Evolutionary conservation across 345 rosid species (phyloP), one percentile per base, ranked within the genome.

Genomic region (Sisymbrium altissimum): DNA sequence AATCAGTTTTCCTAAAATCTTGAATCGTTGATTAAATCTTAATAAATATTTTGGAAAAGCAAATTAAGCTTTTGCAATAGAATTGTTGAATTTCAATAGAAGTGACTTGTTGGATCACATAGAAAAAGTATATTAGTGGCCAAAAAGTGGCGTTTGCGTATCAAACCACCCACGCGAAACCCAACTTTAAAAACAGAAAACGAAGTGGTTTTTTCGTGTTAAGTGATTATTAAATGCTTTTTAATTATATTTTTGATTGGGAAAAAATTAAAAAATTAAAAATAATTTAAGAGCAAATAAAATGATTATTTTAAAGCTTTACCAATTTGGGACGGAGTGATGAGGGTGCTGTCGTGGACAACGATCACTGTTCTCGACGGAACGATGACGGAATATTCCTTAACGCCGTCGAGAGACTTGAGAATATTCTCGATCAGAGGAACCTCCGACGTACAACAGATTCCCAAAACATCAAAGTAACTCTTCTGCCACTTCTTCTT

Each of bases 371-470:
- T 95, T 80, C 86, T 86, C 0, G 97, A 72, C 3, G 97, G 88
- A 11, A 95, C 94, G 64, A 90, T 82, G 41, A 95, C 96, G 8
- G 91, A 82, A 27, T 72, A 77, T 43, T 92, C 88, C 55, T 84
- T 81, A 4, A 95, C 81, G 2, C 99, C 99, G 17, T 86, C 87
- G 2, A 90, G 84, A 0, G 91, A 81, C 19, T 84, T 84, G 32
- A 92, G 86, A 32, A 90, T 81, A 49, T 77, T 95, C 69, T 90
- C 97, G 0, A 95, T 70, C 17, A 92, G 18, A 14, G 97, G 86
- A 66, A 89, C 81, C 73, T 94, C 99, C 3, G 99, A 94, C 1
- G 99, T 75, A 72, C 99, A 95, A 64, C 99, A 95, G 0, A 95
- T 67, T 3, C 97, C 99, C 32, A 89, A 11, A n/a, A 92, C 97